phyloP scores from a whole-genome alignment of 148 eudicot species.

The Vaccinium vitisidaea region DNA sequence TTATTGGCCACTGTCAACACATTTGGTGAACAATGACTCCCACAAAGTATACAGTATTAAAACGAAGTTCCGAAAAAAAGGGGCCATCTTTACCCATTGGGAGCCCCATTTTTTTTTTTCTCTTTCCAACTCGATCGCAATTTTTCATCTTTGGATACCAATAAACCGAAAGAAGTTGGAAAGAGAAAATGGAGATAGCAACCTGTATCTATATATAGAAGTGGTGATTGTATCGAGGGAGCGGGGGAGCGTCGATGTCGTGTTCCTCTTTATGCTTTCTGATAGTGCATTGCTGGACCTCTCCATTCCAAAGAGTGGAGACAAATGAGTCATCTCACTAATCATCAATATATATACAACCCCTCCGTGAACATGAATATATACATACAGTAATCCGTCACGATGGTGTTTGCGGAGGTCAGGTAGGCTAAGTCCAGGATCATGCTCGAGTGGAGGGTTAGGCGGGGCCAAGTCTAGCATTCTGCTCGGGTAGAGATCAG shows the following conservation, averaged over 20 bases:
- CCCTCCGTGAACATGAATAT: not conserved
- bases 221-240: conserved; percentile 26
- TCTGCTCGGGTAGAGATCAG: too few relatives aligned
- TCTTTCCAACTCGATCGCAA: conserved; percentile 24
- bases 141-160: conserved; percentile 26
- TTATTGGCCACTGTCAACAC: not conserved
- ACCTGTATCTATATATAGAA: not conserved
- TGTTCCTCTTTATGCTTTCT: conserved; percentile 35
- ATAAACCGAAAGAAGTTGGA: conserved; percentile 16
- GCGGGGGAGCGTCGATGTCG: conserved; percentile 20
- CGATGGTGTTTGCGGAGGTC: too few relatives aligned
- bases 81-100: conserved; percentile 1
- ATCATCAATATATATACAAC: conserved; percentile 22
- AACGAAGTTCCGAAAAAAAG: not conserved
- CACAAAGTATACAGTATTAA: not conserved
- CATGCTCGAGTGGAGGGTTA: too few relatives aligned
- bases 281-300: conserved; percentile 37
- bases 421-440: too few relatives aligned
- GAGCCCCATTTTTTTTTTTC: conserved; percentile 11
- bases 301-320: conserved; percentile 28
- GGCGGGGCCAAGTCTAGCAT: too few relatives aligned
- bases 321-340: conserved; percentile 28
- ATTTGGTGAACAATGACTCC: not conserved
- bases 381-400: not conserved
- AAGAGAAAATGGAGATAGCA: not conserved